Evolutionary conservation across 495 filamentous ascomycete species (phyloP), one percentile per base, ranked within the genome.

Genomic region (Trichoderma asperelloides): DNA sequence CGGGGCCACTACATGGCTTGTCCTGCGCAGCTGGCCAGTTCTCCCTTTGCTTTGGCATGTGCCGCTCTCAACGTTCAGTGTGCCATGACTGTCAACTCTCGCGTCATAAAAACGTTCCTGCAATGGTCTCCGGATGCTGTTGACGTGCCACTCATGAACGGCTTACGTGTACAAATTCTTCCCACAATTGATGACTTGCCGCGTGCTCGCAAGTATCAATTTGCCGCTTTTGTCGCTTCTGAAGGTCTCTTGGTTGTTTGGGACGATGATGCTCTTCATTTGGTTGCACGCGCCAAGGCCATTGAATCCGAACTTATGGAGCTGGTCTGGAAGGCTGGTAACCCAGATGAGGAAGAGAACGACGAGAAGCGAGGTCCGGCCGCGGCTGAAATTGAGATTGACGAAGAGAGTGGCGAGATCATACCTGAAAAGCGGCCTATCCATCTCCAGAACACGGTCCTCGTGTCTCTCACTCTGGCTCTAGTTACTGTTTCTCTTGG

Each of bases 71-170:
- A 91, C 72, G 82, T 89, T 69, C 86, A 89, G 87, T 86, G 82
- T 71, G 88, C 89, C n/a, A 91, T 91, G 88, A 92, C 89, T 9
- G 84, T 92, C 64, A 89, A 88, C 71, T 91, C 89, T 4, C 75
- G 88, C 71, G 86, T 91, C 45, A 88, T 92, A 77, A 89, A 89
- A 78, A 87, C 86, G 0, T 91, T 90, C 73, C 73, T 92, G 45
- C 79, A 85, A 65, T 90, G 86, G 85, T 86, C 86, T 21, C 87
- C 89, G 9, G 87, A 88, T 66, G 87, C 86, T 2, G 81, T 87
- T 30, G 88, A 91, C 66, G 89, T 92, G n/a, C 89, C 89, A 7
- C 74, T 92, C 43, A 85, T 84, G 75, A 90, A 91, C 72, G 89
- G 89, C 62, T 82, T 92, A 5, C 85, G 88, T 5, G 84, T 92